Evolutionary conservation across 176 grass and related monocot genomes (phyloP), one percentile per base, ranked within the genome.

Genomic region (Paspalum vaginatum): DNA sequence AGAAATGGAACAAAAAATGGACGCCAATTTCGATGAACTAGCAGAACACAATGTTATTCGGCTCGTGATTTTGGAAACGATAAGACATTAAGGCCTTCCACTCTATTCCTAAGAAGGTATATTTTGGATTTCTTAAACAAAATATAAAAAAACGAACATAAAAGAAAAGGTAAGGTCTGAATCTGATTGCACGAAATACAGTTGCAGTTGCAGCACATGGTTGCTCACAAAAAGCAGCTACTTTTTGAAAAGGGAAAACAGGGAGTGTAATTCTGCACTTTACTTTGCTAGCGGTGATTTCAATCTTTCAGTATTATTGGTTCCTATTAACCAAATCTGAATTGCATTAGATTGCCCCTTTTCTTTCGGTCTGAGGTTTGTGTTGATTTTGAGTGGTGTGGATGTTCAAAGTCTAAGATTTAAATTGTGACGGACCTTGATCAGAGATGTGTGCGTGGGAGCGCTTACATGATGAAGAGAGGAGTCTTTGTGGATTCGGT

Each of bases 361-460:
- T 0, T 39, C 81, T 74, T 6, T 51, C 17, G 17, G 12, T 61
- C 56, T 59, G 24, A 61, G 44, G 25, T 85, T 75, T 90, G 13
- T 44, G 20, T 62, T 74, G 4, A 68, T 71, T 71, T 55, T 72
- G 51, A 54, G 69, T 39, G 53, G 12, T 43, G 40, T 46, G 7
- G 59, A 59, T 52, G 61, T 40, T 25, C 22, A 58, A 25, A 17
- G 17, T 68, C 74, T 69, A 46, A 85, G 82, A 42, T 9, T 65
- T 83, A 9, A 26, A 22, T 57, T 84, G 5, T 59, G 42, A 80
- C 57, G 59, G 14, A 43, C 54, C 27, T 79, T 60, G 47, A 86
- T 65, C 88, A 98, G 96, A 98, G 38, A 93, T 95, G 88, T 98
- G 90, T 10, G 50, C 49, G n/a, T 93, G 88, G 92, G 88, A 98